These are phyloP conservation scores for Plenodomus biglobosus DNA, from an alignment of 2,329 filamentous ascomycete genomes.

Conservation along the genomic window DNA sequence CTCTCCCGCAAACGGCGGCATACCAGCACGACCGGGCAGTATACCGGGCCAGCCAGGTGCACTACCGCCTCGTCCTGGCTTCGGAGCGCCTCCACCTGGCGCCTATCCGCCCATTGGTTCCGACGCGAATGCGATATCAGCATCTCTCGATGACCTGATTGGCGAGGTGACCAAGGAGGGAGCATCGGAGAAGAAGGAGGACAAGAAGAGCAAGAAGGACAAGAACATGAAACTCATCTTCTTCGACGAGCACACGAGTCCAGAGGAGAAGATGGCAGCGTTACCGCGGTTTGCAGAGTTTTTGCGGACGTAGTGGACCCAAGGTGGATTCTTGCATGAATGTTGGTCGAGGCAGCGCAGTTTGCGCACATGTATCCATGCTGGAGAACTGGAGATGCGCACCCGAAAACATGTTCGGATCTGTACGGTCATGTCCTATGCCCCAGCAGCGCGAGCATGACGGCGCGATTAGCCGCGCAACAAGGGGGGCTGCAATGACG, in stretches of 20 bases:
- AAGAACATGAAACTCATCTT: conserved; percentile 69
- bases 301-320: conserved; percentile 19
- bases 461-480: too few relatives aligned
- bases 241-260: conserved; percentile 74
- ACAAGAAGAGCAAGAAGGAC: conserved; percentile 66
- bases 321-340: too few relatives aligned
- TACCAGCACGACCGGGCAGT: conserved; percentile 34
- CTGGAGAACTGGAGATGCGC: too few relatives aligned
- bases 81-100: conserved; percentile 24
- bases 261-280: conserved; percentile 85
- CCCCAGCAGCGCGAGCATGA: neutral
- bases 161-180: conserved; percentile 52
- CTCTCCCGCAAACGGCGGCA: conserved; percentile 29
- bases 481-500: too few relatives aligned
- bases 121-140: conserved; percentile 31
- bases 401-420: too few relatives aligned
- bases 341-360: too few relatives aligned
- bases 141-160: conserved; percentile 56
- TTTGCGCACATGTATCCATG: too few relatives aligned
- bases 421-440: too few relatives aligned
- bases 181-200: conserved; percentile 30
- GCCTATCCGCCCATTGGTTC: conserved; percentile 13
- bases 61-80: conserved; percentile 45
- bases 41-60: conserved; percentile 30
- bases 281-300: conserved; percentile 69